A percentile compares a stretch with the other conserved stretches of the same genome.
Evolutionary conservation across 495 filamentous ascomycete genomes (phyloP).

Genomic region (Penicillium verhagenii): DNA sequence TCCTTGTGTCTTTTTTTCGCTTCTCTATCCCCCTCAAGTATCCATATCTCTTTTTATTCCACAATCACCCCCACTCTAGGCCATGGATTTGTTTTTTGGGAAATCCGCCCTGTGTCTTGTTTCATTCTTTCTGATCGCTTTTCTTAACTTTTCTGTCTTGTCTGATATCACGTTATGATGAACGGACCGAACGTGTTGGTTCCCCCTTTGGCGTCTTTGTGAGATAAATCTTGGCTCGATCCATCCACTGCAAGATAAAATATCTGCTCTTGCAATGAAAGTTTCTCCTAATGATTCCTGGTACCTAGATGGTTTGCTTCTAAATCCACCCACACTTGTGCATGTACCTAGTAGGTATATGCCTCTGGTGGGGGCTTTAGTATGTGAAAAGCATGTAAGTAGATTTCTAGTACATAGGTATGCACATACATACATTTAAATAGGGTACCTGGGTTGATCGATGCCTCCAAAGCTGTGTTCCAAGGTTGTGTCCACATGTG

Average conservation of each 20-base stretch:
- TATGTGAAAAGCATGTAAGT: neutral
- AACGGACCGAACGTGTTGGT: conserved; percentile 27
- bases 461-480: no score
- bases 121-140: conserved; percentile 16
- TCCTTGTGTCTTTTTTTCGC: conserved; percentile 21
- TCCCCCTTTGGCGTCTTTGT: conserved; percentile 13
- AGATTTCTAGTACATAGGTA: neutral
- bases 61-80: neutral
- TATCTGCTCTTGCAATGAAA: conserved; percentile 10
- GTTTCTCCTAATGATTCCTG: neutral
- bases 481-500: no score
- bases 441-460: no score
- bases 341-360: no score
- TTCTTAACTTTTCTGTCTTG: conserved; percentile 23
- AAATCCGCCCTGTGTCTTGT: conserved; percentile 12
- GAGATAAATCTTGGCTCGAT: conserved; percentile 19
- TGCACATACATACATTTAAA: neutral
- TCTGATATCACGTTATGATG: conserved; percentile 32
- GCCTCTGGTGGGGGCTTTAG: no score
- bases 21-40: conserved; percentile 17
- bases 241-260: conserved; percentile 11
- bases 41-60: conserved; percentile 20
- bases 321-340: no score
- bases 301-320: no score
- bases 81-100: neutral